Percentiles rank a stretch among this genome's conserved stretches.
Evolutionary conservation across 2,329 filamentous ascomycete species (phyloP).

Genomic region (Sclerotinia nivalis): DNA sequence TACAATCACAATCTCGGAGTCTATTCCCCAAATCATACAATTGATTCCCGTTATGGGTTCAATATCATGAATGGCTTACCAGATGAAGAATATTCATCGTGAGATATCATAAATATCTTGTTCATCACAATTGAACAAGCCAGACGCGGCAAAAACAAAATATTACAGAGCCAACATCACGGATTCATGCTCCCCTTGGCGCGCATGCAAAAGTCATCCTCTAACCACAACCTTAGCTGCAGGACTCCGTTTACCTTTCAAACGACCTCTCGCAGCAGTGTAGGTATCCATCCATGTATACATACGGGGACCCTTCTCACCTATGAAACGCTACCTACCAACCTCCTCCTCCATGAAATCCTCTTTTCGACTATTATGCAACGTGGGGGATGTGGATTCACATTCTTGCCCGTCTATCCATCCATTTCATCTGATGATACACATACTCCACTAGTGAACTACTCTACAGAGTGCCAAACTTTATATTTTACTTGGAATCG

Average conservation of each 20-base stretch:
- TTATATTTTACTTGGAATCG: neutral
- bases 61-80: neutral
- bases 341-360: neutral
- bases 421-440: conserved; percentile 3
- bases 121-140: neutral
- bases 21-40: neutral
- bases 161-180: neutral
- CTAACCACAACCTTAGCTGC: neutral
- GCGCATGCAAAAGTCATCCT: neutral
- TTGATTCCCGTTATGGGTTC: neutral
- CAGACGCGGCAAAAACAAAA: conserved; percentile 18
- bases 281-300: neutral
- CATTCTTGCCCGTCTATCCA: neutral
- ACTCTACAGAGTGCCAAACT: neutral
- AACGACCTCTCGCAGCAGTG: neutral
- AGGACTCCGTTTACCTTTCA: conserved; percentile 1
- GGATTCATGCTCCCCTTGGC: conserved; percentile 10
- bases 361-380: neutral
- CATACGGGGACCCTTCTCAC: neutral
- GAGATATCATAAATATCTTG: neutral
- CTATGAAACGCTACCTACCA: conserved; percentile 8
- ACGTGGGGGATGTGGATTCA: conserved; percentile 8
- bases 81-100: neutral
- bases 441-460: neutral
- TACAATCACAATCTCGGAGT: neutral